A percentile compares a stretch with the other conserved stretches of the same genome.
These are phyloP conservation scores for Perilla frutescens DNA, from an alignment of 257 asterid species.

Conservation along the genomic window DNA sequence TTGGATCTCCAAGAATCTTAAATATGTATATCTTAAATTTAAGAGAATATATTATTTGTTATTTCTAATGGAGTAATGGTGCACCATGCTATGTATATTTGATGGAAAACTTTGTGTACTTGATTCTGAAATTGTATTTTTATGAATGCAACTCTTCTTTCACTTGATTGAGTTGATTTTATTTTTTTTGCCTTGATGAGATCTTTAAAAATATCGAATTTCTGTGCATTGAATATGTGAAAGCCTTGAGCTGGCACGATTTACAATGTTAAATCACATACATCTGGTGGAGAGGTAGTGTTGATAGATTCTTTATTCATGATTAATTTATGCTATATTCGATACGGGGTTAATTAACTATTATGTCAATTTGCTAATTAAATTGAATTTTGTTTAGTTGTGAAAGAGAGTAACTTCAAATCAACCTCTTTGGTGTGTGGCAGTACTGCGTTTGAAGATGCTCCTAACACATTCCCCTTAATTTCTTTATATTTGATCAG, in stretches of 20 bases:
- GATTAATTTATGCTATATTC: neutral
- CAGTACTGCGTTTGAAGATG: neutral
- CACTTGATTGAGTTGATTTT: neutral
- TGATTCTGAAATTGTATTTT: constrained; percentile 13
- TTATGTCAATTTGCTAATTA: constrained; percentile 8
- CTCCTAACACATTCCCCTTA: neutral
- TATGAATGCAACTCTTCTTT: neutral
- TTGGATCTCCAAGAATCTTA: constrained; percentile 32
- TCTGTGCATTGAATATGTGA: constrained; percentile 8
- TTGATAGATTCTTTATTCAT: constrained; percentile 2
- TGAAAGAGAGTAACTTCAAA: constrained; percentile 4
- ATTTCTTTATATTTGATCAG: neutral
- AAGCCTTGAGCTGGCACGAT: neutral
- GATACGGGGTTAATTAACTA: neutral
- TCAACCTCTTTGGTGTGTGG: constrained; percentile 8
- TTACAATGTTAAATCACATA: neutral
- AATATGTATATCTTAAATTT: neutral
- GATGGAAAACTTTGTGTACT: constrained; percentile 11
- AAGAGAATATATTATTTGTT: too few species aligned
- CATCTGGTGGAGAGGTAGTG: neutral
- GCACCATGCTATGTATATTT: constrained; percentile 5
- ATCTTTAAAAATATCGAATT: neutral
- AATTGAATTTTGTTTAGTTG: neutral
- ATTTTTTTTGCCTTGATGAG: neutral
- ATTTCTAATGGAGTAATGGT: constrained; percentile 1